Evolutionary conservation across 192 early-diverging fungal genomes (phyloP), one percentile per base, ranked within the genome.

Genomic region (Jimgerdemannia flammicorona): DNA sequence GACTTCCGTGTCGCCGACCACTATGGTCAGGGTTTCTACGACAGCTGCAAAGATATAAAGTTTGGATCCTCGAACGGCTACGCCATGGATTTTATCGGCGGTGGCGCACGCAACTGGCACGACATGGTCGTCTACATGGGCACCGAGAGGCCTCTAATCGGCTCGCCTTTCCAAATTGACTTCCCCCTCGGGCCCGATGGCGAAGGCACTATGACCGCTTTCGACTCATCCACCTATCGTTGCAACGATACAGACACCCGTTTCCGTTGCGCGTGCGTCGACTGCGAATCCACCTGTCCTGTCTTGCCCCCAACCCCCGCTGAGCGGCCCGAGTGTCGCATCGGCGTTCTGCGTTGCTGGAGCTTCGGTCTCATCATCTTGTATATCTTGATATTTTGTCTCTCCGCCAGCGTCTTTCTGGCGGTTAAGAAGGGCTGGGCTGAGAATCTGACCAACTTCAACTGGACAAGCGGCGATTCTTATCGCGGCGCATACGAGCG

Each of bases 21-120:
- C 8, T 87, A 86, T 72, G 88, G 88, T 7, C 74, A 79, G 4
- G 87, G 84, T 66, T 87, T 91, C 67, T 91, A 78, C 70, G 79
- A 88, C 64, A 87, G 86, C 63, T 91, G 90, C 77, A 90, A 91
- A 71, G 88, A 91, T 44, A 87, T 91, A 75, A 91, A 91, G 72
- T 91, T 91, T 77, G 85, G 86, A 2, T 80, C 88, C 3, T 87
- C 85, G 41, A 91, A 91, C 84, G 85, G 90, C 3, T 91, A 81
- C 70, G 88, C 82, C 18, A 91, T 91, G 88, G 90, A 91, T 49
- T 79, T 91, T 39, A 87, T 91, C 70, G 90, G 88, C 10, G 88
- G 88, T 41, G 90, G 90, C 18, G 90, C 90, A 3, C 79, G 81
- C 43, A 85, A 86, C 40, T 88, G 84, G 78, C 80, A 79, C 10